Evolutionary conservation across 2,329 filamentous ascomycete genomes (phyloP), one percentile per base, ranked within the genome.

Genomic region (Geosmithia putterillii): DNA sequence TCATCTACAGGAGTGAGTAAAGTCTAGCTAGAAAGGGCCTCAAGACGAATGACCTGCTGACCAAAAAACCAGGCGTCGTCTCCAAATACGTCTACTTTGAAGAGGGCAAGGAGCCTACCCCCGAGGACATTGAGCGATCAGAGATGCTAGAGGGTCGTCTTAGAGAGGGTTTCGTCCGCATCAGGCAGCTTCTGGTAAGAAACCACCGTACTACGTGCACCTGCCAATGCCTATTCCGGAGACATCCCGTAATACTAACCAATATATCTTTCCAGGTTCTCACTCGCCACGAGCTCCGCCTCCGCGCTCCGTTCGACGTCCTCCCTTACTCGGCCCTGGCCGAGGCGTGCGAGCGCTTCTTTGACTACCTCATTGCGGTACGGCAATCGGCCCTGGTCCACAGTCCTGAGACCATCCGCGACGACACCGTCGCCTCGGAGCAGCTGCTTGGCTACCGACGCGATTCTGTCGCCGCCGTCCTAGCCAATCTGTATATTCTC

Each of bases 1-100:
- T 78, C 46, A 64, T 77, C 7, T 79, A 79, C 52, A 61, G 75
- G 53, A 66, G 67, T 69, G 46, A 48, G 59, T 54, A 34, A 12
- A 2, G 6, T 12, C 28, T 14, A 7, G 10, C 10, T 32, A 7
- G 10, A 3, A 7, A 32, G 28, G 3, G 6, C 23, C 23, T 25
- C 23, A 3, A 32, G 15, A 6, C 10, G 15, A 32, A 12, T 32
- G 15, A 12, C 23, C 10, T 25, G 17, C 23, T 45, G 32, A 45
- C 36, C n/a, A 21, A 8, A n/a, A 14, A 32, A 32, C 2, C 20
- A 70, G 67, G 59, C 45, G 64, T 74, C 35, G 67, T 76, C 15
- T 69, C 69, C 34, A 70, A 67, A 49, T 79, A 79, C 44, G 69
- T 79, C 21, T 79, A 79, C 52, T 77, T 77, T 49, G 67, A 74